A percentile compares a stretch with the other conserved stretches of the same genome.
These are phyloP conservation scores for Piper longum DNA, from an alignment of 164 flowering plant species.

Conservation along the genomic window DNA sequence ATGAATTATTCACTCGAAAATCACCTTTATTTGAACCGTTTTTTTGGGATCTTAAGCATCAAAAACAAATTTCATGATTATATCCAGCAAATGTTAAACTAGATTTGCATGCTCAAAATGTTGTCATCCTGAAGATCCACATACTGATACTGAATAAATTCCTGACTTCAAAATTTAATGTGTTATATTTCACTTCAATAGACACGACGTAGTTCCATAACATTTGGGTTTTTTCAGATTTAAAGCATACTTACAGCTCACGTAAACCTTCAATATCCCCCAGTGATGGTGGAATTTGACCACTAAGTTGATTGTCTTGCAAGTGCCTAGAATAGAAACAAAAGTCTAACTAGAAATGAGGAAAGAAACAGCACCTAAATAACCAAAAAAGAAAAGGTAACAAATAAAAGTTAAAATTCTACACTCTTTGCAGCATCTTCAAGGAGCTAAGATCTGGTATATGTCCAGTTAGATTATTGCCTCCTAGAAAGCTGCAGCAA, in stretches of 20 bases:
- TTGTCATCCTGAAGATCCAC: too few relatives aligned
- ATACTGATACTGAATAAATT: too few relatives aligned
- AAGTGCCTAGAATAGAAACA: constrained; percentile 7
- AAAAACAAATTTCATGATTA: too few relatives aligned
- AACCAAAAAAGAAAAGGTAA: background rate
- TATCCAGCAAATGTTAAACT: too few relatives aligned
- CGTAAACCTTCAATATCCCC: constrained; percentile 4
- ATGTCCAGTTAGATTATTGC: constrained; percentile 58
- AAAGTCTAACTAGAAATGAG: background rate
- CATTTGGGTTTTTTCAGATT: background rate
- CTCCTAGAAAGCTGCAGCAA: constrained; percentile 55
- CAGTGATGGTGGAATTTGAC: constrained; percentile 9
- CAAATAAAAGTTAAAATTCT: constrained; percentile 16
- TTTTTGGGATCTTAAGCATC: too few relatives aligned
- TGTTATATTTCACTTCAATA: background rate
- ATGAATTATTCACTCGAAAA: too few relatives aligned
- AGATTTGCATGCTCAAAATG: too few relatives aligned
- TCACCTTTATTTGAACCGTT: too few relatives aligned
- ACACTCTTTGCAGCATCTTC: constrained; percentile 50
- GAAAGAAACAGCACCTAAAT: background rate
- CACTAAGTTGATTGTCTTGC: constrained; percentile 10
- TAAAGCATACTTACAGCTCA: constrained; percentile 9
- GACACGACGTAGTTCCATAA: background rate
- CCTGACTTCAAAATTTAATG: background rate
- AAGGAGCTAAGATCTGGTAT: constrained; percentile 66